Evolutionary conservation across 2,329 filamentous ascomycete species (phyloP), one percentile per base, ranked within the genome.

Genomic region (Sporothrix sp.): DNA sequence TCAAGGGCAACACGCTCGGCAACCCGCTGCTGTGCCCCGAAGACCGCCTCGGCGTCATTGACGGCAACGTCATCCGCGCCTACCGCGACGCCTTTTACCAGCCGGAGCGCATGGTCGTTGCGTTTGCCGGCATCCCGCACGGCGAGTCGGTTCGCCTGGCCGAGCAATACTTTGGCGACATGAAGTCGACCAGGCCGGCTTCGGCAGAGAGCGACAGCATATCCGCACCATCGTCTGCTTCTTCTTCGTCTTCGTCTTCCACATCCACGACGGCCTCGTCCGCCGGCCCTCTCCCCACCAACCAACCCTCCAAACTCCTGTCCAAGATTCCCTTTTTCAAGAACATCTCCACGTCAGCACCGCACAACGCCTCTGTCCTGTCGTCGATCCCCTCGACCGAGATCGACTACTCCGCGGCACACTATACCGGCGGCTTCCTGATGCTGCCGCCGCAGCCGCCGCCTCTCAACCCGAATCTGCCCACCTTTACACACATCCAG

Each of bases 401-500:
- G 57, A 75, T 89, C 55, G 68, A 68, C 49, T 68, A 73, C 48
- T 78, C 86, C 1, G 80, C 43, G 2, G 43, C 91, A 8, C 84
- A 84, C 62, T 98, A 98, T 68, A 97, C 91, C 0, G 93, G 93
- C 61, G 93, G 93, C 50, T 95, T 95, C 71, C 79, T 95, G 54
- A 84, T 86, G 2, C 81, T 95, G 10, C 89, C 89, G 1, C 75
- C 82, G 0, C 84, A 93, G 43, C 86, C 88, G 3, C 84, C 85
- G 1, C 86, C 87, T 0, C 70, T 77, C 2, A 90, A 87, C 67
- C 86, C 88, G 23, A 82, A 83, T 62, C 74, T 86, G 52, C 88
- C 87, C 27, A 79, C 82, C 50, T 82, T 96, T 59, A 94, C 87
- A 18, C 87, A 98, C 68, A 90, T 98, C 60, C 89, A 97, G 71